Conservation (phyloP, 306 rosid genomes). For the Dryas drummondii region DNA sequence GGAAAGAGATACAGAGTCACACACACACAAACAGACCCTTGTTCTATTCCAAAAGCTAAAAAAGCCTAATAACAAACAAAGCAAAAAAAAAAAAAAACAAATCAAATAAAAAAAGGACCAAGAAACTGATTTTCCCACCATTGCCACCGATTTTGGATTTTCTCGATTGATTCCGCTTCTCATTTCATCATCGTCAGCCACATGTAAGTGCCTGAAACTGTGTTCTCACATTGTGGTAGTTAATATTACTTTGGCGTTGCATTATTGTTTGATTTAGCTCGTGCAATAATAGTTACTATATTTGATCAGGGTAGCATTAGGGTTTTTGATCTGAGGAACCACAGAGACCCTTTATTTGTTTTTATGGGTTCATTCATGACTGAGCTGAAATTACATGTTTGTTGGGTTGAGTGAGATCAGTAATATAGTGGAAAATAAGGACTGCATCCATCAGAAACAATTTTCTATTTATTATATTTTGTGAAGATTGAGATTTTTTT, state of each 20-base stretch:
- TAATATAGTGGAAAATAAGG: neutral
- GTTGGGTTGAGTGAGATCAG: slow-evolving; percentile 12
- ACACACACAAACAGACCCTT: neutral
- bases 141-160: slow-evolving; percentile 7
- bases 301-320: slow-evolving; percentile 5
- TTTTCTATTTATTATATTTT: neutral
- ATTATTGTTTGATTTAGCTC: neutral
- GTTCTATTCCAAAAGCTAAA: neutral
- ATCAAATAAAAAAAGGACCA: neutral
- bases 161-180: neutral
- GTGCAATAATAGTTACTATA: neutral
- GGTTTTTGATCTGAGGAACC: slow-evolving; percentile 17
- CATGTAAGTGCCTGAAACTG: slow-evolving; percentile 2
- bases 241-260: neutral
- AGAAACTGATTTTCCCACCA: slow-evolving; percentile 8
- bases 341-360: neutral
- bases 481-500: slow-evolving; percentile 9
- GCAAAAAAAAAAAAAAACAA: neutral
- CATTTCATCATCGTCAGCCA: neutral
- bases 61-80: neutral
- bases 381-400: slow-evolving; percentile 15
- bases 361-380: neutral
- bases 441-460: neutral
- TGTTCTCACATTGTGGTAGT: neutral
- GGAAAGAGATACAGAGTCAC: too few species aligned